Evolutionary conservation across 2,329 filamentous ascomycete species (phyloP).

Genomic region (Pochonia chlamydosporia): DNA sequence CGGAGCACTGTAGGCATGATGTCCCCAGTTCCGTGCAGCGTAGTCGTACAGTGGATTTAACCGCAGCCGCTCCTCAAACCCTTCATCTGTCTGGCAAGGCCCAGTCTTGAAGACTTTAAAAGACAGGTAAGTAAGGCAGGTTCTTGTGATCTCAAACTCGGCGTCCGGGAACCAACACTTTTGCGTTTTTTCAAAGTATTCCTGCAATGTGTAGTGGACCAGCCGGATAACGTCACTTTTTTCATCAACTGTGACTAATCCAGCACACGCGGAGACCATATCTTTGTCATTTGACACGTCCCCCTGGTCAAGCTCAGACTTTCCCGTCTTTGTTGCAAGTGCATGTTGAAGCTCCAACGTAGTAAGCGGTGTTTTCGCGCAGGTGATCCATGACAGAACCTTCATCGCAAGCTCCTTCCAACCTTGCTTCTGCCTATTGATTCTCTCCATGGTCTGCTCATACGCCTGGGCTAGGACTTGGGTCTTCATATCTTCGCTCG

Average conservation of each 20-base stretch:
- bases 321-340: neutral
- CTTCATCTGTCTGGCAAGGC: neutral
- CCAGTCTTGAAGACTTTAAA: neutral
- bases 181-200: neutral
- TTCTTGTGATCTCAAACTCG: neutral
- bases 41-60: neutral
- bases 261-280: neutral
- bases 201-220: neutral
- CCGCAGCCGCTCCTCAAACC: neutral
- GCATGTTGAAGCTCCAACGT: neutral
- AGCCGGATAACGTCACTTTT: neutral
- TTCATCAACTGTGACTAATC: neutral
- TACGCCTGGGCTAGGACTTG: neutral
- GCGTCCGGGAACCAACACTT: neutral
- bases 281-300: neutral
- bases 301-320: neutral
- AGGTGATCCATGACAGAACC: neutral
- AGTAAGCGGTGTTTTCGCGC: neutral
- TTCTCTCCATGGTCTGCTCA: neutral
- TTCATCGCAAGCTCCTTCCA: neutral
- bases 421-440: conserved; percentile 6
- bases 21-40: neutral
- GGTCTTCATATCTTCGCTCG: too few relatives aligned
- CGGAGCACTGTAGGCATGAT: neutral
- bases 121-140: neutral